These are phyloP conservation scores for Geosmithia morbida DNA, from an alignment of 2,329 filamentous ascomycete genomes.

Conservation along the genomic window DNA sequence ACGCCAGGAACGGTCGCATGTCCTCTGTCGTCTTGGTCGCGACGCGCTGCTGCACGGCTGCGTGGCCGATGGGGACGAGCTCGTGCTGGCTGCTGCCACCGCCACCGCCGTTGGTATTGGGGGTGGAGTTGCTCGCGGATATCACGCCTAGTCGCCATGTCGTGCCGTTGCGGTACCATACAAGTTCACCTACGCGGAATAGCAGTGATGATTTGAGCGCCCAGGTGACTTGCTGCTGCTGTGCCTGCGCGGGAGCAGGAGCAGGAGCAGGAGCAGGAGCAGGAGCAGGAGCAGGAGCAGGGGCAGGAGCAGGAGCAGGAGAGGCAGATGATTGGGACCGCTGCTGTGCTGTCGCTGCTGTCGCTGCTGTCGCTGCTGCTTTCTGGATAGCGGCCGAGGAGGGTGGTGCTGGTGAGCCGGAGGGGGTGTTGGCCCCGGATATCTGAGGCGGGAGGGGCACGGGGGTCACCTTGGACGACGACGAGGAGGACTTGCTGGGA, in stretches of 20 bases:
- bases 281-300: not conserved
- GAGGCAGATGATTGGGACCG: not conserved
- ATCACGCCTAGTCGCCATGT: constrained; percentile 35
- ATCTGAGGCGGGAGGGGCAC: constrained; percentile 16
- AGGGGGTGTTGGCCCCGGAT: constrained; percentile 14
- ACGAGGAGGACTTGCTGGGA: constrained; percentile 4
- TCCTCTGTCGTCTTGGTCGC: constrained; percentile 23
- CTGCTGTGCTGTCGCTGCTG: constrained; percentile 1
- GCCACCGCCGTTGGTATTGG: no score
- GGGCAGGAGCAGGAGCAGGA: not conserved
- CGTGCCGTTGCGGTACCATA: constrained; percentile 32
- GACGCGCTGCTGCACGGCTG: constrained; percentile 19
- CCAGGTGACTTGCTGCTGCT: constrained; percentile 11
- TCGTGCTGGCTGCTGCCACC: constrained; percentile 10
- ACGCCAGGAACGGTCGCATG: constrained; percentile 35
- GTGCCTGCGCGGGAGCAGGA: constrained; percentile 4
- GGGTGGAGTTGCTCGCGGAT: constrained; percentile 6
- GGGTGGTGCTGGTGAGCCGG: constrained; percentile 5
- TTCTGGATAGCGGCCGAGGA: not conserved
- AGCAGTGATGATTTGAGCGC: constrained; percentile 18
- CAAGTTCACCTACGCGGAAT: constrained; percentile 32
- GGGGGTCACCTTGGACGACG: constrained; percentile 17
- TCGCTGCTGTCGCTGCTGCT: not conserved
- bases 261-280: not conserved
- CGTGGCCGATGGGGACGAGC: constrained; percentile 26